Conservation (phyloP, 2,329 filamentous ascomycete species). For the Stemphylium vesicarium region DNA sequence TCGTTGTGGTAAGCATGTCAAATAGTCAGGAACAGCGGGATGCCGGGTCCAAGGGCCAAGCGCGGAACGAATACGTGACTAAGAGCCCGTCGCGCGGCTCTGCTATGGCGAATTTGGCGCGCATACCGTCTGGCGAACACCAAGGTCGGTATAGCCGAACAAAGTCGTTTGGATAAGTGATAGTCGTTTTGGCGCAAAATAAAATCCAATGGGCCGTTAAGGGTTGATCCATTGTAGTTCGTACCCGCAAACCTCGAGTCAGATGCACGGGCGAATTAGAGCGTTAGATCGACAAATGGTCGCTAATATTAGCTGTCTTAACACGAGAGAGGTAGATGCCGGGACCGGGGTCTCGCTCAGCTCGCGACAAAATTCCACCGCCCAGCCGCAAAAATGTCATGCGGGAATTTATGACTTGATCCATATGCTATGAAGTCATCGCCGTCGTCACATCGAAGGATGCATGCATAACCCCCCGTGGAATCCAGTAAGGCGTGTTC, state of each 20-base stretch:
- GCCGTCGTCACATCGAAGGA: conserved; percentile 3
- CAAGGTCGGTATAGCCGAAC: conserved; percentile 9
- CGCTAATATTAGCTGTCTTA: conserved; percentile 44
- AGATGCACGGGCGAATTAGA: conserved; percentile 28
- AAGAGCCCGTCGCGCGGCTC: conserved; percentile 15
- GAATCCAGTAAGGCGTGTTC: conserved; percentile 18
- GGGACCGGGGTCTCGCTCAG: conserved; percentile 38
- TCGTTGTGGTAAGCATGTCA: conserved; percentile 38
- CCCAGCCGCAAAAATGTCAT: conserved; percentile 11
- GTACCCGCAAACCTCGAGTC: conserved; percentile 20
- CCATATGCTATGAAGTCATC: conserved; percentile 35
- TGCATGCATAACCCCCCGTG: conserved; percentile 27
- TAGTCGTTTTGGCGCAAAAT: conserved; percentile 19
- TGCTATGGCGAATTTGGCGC: conserved; percentile 11
- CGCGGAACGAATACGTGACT: conserved; percentile 17
- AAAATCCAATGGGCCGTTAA: conserved; percentile 16
- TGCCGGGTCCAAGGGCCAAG: conserved; percentile 18
- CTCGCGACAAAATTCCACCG: conserved; percentile 31
- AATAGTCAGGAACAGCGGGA: conserved; percentile 24
- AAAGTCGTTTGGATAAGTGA: conserved; percentile 5
- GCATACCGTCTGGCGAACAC: conserved; percentile 17
- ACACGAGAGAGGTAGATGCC: conserved; percentile 31
- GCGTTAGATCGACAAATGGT: conserved; percentile 17
- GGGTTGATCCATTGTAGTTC: conserved; percentile 13
- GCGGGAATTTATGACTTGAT: conserved; percentile 19